A percentile compares a stretch with the other conserved stretches of the same genome.
Conservation (phyloP, 306 rosid genomes). For the Quercus gilva region DNA sequence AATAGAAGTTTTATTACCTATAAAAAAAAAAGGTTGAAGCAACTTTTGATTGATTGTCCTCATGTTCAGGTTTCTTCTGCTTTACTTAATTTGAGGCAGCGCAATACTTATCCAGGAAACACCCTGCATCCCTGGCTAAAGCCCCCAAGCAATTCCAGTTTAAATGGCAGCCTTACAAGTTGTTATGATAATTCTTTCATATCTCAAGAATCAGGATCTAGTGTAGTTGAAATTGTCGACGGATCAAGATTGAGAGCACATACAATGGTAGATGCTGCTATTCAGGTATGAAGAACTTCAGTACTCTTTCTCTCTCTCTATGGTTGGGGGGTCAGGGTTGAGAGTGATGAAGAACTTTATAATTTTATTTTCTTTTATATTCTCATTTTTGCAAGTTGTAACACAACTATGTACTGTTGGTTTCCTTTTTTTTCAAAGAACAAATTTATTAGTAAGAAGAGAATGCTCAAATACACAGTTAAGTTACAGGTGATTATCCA, state of each 20-base stretch:
- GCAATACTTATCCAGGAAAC: conserved; percentile 60
- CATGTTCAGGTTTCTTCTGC: conserved; percentile 74
- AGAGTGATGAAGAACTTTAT: no score
- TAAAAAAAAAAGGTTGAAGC: not conserved
- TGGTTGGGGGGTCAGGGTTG: no score
- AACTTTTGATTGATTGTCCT: conserved; percentile 23
- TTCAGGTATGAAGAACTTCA: conserved; percentile 54
- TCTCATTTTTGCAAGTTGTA: no score
- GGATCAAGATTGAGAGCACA: conserved; percentile 69
- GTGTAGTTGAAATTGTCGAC: conserved; percentile 59
- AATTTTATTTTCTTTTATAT: no score
- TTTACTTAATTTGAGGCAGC: conserved; percentile 68
- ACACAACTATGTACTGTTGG: not conserved
- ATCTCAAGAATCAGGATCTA: conserved; percentile 58
- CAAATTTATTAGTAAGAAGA: not conserved
- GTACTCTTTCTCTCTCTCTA: not conserved
- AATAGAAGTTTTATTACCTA: no score
- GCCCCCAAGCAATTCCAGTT: conserved; percentile 35
- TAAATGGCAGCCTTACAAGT: conserved; percentile 39
- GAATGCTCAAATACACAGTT: not conserved
- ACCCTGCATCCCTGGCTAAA: conserved; percentile 53
- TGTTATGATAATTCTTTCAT: conserved; percentile 45
- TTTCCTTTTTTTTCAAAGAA: not conserved
- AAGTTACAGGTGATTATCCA: not conserved
- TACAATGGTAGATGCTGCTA: conserved; percentile 78